Evolutionary conservation across 2,329 filamentous ascomycete genomes (phyloP), one percentile per base, ranked within the genome.

Genomic region (Myotisia sp.): DNA sequence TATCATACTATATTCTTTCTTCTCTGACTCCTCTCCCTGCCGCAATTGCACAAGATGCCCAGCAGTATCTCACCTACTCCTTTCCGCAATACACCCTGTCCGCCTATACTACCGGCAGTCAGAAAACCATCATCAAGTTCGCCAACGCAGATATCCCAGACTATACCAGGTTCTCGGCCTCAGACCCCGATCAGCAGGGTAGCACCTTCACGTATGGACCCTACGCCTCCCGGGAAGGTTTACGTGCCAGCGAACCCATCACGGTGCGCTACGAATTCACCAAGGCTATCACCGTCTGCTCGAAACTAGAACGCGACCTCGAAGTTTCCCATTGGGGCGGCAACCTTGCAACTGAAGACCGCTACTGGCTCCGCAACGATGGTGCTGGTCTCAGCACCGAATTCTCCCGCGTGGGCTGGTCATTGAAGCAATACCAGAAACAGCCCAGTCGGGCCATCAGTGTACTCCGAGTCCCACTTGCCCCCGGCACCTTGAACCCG

Each of bases 271-370:
- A 92, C 60, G 86, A 98, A 58, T 94, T 90, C 63, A 94, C 82
- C 44, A 92, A 87, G 61, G 87, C 90, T 8, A 67, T 98, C 37
- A 79, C 76, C 27, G 82, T 90, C 51, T 73, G 84, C 33, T 74
- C 75, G 21, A 65, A 73, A 10, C 67, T 98, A 39, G 83, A 95
- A 60, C 78, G 90, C 40, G 86, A 95, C 50, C 65, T 98, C 42
- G 90, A 98, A 58, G 79, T 98, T 48, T 92, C 83, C 54, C 90
- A 95, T 60, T 98, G 90, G 90, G 90, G 90, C 45, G 90, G 90
- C 42, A 98, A 98, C 54, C 62, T 95, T 35, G 90, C 90, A 2
- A 84, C 86, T 32, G 90, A 98, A 62, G 90, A 98, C 63, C 75
- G 83, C 38, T 94, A 93, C 62, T 83, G 79, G 58, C 68, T 95